Base-by-base conservation (phyloP, 345 rosid genomes). In the Clausena lansium region DNA sequence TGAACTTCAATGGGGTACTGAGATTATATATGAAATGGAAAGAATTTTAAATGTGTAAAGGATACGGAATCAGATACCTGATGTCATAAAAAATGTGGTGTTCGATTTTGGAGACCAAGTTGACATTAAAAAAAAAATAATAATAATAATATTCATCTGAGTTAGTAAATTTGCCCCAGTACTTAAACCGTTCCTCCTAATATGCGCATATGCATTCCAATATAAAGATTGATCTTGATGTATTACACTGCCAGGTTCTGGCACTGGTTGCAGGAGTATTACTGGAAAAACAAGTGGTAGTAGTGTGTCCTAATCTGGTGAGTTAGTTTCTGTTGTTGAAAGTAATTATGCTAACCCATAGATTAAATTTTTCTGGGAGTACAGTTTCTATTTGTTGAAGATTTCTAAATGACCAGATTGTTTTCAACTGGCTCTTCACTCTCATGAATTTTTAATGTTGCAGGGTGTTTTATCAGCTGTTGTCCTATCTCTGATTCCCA, bases 381-480 rank as follows among this genome's bases (percentile, higher is more conserved):
- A 25, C 8, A 14, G n/a, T 52, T 57, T 8, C 7, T 36, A 15
- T 28, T 60, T 65, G 15, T 58, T 25, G 25, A 19, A 45, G 39
- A 38, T 24, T 57, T 67, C 60, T 76, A 38, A 36, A 54, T 54
- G 76, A 62, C 22, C 33, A 25, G 70, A 27, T 41, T 82, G 30
- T 71, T 64, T 83, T 28, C 69, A 72, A 71, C 66, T 47, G 59
- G 69, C 64, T 78, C 27, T 61, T 38, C 36, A 50, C 62, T 47
- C 28, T 82, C 67, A 32, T 69, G 7, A 73, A 25, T 81, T 83
- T 72, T 19, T 20, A 68, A 32, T 32, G 14, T 38, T 87, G 86
- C 92, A 97, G 99, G 99, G 99, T 84, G 88, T 97, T 80, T 82
- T 97, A 75, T 94, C 99, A 50, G 97, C 99, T 78, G 77, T 86